phyloP scores from a whole-genome alignment of 2,329 filamentous ascomycete species.

The Phaeophleospora eucalypticola region DNA sequence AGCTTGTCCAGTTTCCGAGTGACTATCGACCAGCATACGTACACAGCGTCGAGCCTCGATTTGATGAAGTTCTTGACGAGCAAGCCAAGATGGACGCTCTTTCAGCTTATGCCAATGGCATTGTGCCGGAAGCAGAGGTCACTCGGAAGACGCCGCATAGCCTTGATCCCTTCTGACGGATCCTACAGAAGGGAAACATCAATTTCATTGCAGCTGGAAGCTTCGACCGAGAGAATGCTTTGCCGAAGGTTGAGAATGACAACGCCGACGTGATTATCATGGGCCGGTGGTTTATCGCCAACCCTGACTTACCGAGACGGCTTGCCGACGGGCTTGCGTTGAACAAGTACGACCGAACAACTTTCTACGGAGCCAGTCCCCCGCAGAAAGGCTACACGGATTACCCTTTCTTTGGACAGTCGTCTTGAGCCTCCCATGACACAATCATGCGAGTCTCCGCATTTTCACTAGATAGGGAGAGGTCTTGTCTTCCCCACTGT shows the following conservation, averaged over 20 bases:
- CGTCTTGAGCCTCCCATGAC: too few relatives aligned
- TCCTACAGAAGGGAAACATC: conserved; percentile 25
- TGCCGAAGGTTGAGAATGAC: conserved; percentile 36
- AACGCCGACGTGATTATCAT: conserved; percentile 44
- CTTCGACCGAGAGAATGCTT: conserved; percentile 36
- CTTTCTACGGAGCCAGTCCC: conserved; percentile 42
- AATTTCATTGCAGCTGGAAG: conserved; percentile 40
- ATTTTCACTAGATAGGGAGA: too few relatives aligned
- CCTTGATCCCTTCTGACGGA: conserved; percentile 20
- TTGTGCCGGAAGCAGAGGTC: conserved; percentile 34
- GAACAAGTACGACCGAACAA: conserved; percentile 42
- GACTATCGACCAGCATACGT: conserved; percentile 54
- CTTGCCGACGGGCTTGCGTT: conserved; percentile 42
- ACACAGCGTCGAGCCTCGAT: conserved; percentile 56
- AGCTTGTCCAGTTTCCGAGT: conserved; percentile 36
- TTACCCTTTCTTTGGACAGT: conserved; percentile 36
- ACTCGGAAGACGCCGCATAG: conserved; percentile 18
- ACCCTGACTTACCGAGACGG: conserved; percentile 46
- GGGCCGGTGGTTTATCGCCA: conserved; percentile 47
- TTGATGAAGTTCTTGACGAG: conserved; percentile 38
- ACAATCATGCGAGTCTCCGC: too few relatives aligned
- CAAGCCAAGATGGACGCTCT: conserved; percentile 24
- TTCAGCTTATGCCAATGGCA: conserved; percentile 7
- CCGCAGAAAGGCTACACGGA: conserved; percentile 40
- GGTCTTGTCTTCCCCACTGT: too few relatives aligned